Evolutionary conservation across 169 alveolate genomes (phyloP).

Genomic region (Plasmodium gaboni): DNA sequence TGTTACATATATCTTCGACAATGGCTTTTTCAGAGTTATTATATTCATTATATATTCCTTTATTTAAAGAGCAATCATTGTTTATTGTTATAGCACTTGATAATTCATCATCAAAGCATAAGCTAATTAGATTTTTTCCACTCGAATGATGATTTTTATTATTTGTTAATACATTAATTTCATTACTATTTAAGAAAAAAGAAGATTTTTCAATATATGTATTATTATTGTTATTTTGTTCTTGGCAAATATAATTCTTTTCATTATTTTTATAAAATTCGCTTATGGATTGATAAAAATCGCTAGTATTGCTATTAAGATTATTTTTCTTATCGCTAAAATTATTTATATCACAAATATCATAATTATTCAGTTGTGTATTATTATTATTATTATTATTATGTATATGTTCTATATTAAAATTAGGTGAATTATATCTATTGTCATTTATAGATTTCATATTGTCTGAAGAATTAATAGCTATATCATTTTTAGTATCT

Average conservation of each 20-base stretch:
- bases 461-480: constrained; percentile 3
- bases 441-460: not conserved
- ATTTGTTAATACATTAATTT: constrained; percentile 32
- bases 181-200: constrained; percentile 43
- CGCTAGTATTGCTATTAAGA: constrained; percentile 51
- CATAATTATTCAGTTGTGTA: constrained; percentile 1
- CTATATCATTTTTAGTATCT: not conserved
- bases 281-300: constrained; percentile 69
- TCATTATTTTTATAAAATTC: constrained; percentile 65
- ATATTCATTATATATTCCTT: constrained; percentile 9
- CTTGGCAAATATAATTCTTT: constrained; percentile 9
- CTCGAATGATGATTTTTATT: constrained; percentile 12
- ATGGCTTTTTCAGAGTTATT: constrained; percentile 1
- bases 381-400: constrained; percentile 11
- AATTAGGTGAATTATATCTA: constrained; percentile 12
- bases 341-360: constrained; percentile 40
- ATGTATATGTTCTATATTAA: constrained; percentile 11
- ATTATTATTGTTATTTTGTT: constrained; percentile 4
- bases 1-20: not conserved
- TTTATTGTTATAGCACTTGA: constrained; percentile 63
- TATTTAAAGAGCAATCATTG: constrained; percentile 20
- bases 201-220: constrained; percentile 4
- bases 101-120: constrained; percentile 70
- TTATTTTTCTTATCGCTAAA: constrained; percentile 26
- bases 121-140: constrained; percentile 39